Evolutionary conservation across 108 stramenopile species (phyloP), one percentile per base, ranked within the genome.

Genomic region (Pseudonitzschia multistriata): DNA sequence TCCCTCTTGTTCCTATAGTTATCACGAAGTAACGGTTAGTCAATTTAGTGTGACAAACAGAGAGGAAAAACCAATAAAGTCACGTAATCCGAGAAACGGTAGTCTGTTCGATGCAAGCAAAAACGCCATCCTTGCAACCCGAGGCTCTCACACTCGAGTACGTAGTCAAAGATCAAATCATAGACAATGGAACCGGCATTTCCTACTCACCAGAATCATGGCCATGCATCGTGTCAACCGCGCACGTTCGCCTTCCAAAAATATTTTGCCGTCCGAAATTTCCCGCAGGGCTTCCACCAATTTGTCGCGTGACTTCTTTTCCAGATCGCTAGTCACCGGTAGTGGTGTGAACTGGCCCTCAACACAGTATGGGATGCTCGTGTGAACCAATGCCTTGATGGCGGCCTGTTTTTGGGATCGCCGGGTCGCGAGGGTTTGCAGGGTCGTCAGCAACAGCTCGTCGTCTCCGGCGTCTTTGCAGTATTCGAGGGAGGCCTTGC

Each of bases 261-360:
- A 98, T 55, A 99, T 94, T 80, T 97, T 98, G 28, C 99, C 99
- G 56, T 96, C 95, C 30, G 92, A 92, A 62, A 99, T 91, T 21
- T 94, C 90, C n/a, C 97, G 80, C 73, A 99, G 66, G 35, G 92
- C 79, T 19, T 77, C 84, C 5, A 99, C 86, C 27, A 99, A 81
- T 27, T 79, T 72, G 59, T 95, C 76, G 40, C 93, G 78, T 8
- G 62, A 54, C 19, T 55, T 66, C 37, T 78, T 65, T 13, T 68
- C 37, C 27, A 35, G 39, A 3, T 66, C 67, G 2, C 17, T 62
- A 0, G 66, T 13, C 3, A 56, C 72, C 1, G 72, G 25, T 33
- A 83, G 17, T 11, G 92, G 89, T 0, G 81, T 83, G 74, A 59
- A 76, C 27, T 69, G 76, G 0, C 61, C 80, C 13, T 80, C 74